These are phyloP conservation scores for Zygotorulaspora sp. DNA, from an alignment of 805 yeast genomes.

Conservation along the genomic window DNA sequence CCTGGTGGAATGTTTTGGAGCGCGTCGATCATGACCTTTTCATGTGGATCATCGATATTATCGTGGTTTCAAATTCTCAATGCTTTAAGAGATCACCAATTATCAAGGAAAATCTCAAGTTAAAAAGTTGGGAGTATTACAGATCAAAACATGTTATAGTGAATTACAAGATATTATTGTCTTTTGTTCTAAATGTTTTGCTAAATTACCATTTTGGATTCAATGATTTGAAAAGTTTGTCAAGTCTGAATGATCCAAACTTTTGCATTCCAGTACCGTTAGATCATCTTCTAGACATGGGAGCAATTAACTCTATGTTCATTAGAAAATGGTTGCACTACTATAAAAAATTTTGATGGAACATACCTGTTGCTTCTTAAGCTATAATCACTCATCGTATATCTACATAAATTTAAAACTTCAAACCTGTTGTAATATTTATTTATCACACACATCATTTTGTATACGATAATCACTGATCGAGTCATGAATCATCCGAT, in stretches of 20 bases:
- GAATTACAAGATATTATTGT: slow-evolving; percentile 40
- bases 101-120: slow-evolving; percentile 19
- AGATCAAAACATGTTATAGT: slow-evolving; percentile 34
- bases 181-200: slow-evolving; percentile 40
- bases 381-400: too few species aligned
- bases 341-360: slow-evolving; percentile 29
- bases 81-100: slow-evolving; percentile 35
- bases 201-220: slow-evolving; percentile 52
- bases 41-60: slow-evolving; percentile 35
- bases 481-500: too few species aligned
- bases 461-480: too few species aligned
- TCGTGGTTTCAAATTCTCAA: slow-evolving; percentile 34
- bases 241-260: slow-evolving; percentile 20
- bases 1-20: slow-evolving; percentile 33
- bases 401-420: too few species aligned
- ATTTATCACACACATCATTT: too few species aligned
- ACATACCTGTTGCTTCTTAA: too few species aligned
- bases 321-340: slow-evolving; percentile 35
- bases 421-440: too few species aligned
- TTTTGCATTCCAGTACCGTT: slow-evolving; percentile 31
- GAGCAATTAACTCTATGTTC: slow-evolving; percentile 25
- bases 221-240: slow-evolving; percentile 33
- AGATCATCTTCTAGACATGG: slow-evolving; percentile 22
- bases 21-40: slow-evolving; percentile 32
- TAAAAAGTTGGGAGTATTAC: slow-evolving; percentile 32